phyloP scores from a whole-genome alignment of 2,329 filamentous ascomycete genomes.

The Diaporthe citri region DNA sequence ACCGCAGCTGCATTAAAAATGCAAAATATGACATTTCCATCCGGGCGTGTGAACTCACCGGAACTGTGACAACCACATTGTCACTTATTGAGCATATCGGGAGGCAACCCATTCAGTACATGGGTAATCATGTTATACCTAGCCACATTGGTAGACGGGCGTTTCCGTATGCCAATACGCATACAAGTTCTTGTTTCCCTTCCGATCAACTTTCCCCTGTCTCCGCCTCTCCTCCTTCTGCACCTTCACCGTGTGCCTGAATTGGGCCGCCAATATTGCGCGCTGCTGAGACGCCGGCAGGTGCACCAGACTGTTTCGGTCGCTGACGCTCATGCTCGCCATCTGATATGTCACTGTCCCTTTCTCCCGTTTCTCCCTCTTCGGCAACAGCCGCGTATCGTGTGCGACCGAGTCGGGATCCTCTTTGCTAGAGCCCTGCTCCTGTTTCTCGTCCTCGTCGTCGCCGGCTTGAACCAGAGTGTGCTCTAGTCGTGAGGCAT shows the following conservation, averaged over 20 bases:
- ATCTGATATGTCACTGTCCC: slow-evolving; percentile 41
- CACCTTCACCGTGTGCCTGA: slow-evolving; percentile 46
- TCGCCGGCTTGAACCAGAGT: neutral
- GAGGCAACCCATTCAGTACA: neutral
- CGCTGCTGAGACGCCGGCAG: slow-evolving; percentile 49
- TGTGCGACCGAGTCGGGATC: neutral
- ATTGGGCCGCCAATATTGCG: slow-evolving; percentile 45
- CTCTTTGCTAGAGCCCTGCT: neutral
- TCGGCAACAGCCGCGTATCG: slow-evolving; percentile 22
- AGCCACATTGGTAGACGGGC: slow-evolving; percentile 50
- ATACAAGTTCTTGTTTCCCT: slow-evolving; percentile 52
- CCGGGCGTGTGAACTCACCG: neutral
- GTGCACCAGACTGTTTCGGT: slow-evolving; percentile 47
- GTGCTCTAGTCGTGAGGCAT: neutral
- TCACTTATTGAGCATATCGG: neutral
- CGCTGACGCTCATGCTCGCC: slow-evolving; percentile 45
- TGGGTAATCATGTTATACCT: slow-evolving; percentile 22
- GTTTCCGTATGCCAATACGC: slow-evolving; percentile 51
- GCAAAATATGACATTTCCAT: neutral
- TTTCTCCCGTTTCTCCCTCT: slow-evolving; percentile 37
- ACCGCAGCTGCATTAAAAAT: neutral
- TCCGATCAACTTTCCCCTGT: slow-evolving; percentile 47
- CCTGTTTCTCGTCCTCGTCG: neutral
- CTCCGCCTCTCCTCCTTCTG: slow-evolving; percentile 47
- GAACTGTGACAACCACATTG: neutral